Evolutionary conservation across 2,329 filamentous ascomycete genomes (phyloP).

Genomic region (Exophiala sp.): DNA sequence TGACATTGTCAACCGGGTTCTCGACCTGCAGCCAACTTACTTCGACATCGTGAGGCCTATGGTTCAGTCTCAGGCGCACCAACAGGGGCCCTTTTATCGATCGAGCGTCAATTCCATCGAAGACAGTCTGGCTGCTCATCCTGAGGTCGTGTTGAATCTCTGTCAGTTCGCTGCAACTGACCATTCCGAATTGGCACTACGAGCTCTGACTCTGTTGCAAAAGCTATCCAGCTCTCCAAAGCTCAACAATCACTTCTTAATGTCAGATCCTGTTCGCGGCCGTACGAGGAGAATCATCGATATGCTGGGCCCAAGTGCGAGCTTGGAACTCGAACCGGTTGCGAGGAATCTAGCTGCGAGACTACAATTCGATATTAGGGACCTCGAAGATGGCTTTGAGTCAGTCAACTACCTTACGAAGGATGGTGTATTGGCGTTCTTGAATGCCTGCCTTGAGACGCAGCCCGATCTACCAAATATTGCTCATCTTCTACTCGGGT

Average conservation of each 20-base stretch:
- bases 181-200: slow-evolving; percentile 74
- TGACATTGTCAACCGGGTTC: slow-evolving; percentile 74
- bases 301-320: slow-evolving; percentile 76
- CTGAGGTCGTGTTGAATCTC: slow-evolving; percentile 75
- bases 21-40: slow-evolving; percentile 88
- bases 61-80: slow-evolving; percentile 40
- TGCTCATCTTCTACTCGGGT: slow-evolving; percentile 86
- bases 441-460: slow-evolving; percentile 73
- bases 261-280: slow-evolving; percentile 10
- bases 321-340: slow-evolving; percentile 67
- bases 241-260: slow-evolving; percentile 47
- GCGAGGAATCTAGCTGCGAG: slow-evolving; percentile 68
- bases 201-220: slow-evolving; percentile 76
- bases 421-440: slow-evolving; percentile 76
- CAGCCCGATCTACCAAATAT: slow-evolving; percentile 77
- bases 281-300: slow-evolving; percentile 60
- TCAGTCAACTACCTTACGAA: slow-evolving; percentile 78
- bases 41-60: slow-evolving; percentile 80
- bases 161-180: slow-evolving; percentile 83
- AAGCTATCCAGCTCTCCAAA: slow-evolving; percentile 81
- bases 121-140: slow-evolving; percentile 78
- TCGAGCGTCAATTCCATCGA: slow-evolving; percentile 63
- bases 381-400: slow-evolving; percentile 66
- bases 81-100: slow-evolving; percentile 36
- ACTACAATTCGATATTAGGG: slow-evolving; percentile 62